Base-by-base conservation (phyloP, 352 stramenopile species). In the Phytophthora foliorum region DNA sequence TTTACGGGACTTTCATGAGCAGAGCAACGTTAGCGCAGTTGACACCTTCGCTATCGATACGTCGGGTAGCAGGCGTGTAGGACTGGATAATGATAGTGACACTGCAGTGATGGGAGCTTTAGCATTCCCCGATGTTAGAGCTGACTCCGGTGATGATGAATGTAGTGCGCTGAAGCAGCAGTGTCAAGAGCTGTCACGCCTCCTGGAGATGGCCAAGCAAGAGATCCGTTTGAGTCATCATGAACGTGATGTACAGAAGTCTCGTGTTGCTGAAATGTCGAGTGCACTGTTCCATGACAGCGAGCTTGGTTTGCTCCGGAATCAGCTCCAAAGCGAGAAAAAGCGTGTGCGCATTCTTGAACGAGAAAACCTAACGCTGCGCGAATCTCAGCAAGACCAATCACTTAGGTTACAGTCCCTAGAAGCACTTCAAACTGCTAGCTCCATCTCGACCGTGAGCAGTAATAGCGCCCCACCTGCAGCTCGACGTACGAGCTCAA, bases 181-280 rank as follows among this genome's bases (percentile, higher is more conserved):
- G 39, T 86, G 80, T 14, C 63, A 86, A 11, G 84, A 92, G 27
- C 69, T 85, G n/a, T 69, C 57, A 6, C 71, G 82, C 0, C 19
- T 91, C 10, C 55, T 92, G 6, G 84, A 92, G 34, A 89, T 92
- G 80, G 82, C 82, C 0, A 90, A 92, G 55, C 78, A 91, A 46
- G 84, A 92, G 42, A 92, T 92, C n/a, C 72, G 71, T 1, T 51
- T 92, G 36, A 85, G 82, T 58, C 84, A 92, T 17, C 72, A 81
- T 27, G 82, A 92, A 19, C 67, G 72, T 3, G 80, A 91, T 38
- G 68, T 73, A 11, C 82, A 90, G 41, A 82, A 88, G 22, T 64
- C 61, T 24, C 69, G 71, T 4, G 59, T 90, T 6, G 70, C 65
- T 1, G 84, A 91, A 58, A 62, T 90, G 2, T 88, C 84, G 1